Base-by-base conservation (phyloP, 2,329 filamentous ascomycete species). In the Exophiala bonariae region DNA sequence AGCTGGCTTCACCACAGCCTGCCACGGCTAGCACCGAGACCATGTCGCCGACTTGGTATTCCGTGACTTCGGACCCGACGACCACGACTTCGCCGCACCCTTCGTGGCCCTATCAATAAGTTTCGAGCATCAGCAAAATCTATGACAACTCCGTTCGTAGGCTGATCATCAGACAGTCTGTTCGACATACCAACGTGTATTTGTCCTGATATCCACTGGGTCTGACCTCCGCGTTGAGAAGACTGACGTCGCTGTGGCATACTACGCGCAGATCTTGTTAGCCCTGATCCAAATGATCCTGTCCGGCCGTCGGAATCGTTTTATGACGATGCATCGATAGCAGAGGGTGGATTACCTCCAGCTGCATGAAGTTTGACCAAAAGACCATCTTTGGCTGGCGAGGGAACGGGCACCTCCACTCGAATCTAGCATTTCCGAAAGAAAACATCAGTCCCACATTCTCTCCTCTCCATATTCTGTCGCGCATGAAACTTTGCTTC, bases 361-460 rank as follows among this genome's bases (percentile, higher is more conserved):
- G 44, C 48, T 11, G 48, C 51, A 22, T 51, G 47, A 19, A 54
- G 23, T 22, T 49, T 51, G 9, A 51, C 26, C 23, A 54, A 41
- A 10, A 54, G 16, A 13, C 40, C 51, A 31, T 54, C 41, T 4
- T 41, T 33, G 4, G 34, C 14, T 2, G 43, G 31, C 2, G 34
- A 30, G 7, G 51, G 51, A 7, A 54, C 44, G 3, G 43, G 31
- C 23, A 54, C 51, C 17, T 51, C 44, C 31, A 43, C 48, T 11
- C 44, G 48, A 13, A 36, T 23, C 44, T 50, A 31, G 26, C 9
- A 14, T 8, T 14, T 34, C 5, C 8, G 32, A 18, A 14, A 6
- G 26, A 19, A 8, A 16, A 13, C 17, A 33, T 26, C 42, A 45
- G 7, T 22, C 14, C 16, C 10, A 37, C 26, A 32, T 16, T 36